Evolutionary conservation across 148 eudicot genomes (phyloP).

Genomic region (Amaranthus palmeri): DNA sequence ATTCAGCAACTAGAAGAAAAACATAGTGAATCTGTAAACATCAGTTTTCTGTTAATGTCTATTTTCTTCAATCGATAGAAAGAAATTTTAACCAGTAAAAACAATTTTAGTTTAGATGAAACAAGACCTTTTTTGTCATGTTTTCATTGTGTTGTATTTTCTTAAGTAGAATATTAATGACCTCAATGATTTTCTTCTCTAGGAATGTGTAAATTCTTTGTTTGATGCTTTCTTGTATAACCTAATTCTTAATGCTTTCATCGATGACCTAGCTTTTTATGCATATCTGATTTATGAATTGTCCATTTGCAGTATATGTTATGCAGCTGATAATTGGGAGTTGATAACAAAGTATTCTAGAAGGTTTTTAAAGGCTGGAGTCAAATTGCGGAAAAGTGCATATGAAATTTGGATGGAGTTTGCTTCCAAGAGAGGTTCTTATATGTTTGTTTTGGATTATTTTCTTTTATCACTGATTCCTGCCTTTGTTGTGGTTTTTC

Average conservation of each 20-base stretch:
- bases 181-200: neutral
- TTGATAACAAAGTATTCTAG: constrained; percentile 63
- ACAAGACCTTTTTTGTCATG: too few species aligned
- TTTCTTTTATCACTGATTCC: neutral
- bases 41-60: too few species aligned
- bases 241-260: neutral
- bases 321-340: constrained; percentile 58
- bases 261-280: neutral
- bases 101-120: too few species aligned
- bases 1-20: too few species aligned
- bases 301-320: constrained; percentile 70
- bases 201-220: neutral
- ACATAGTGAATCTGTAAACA: too few species aligned
- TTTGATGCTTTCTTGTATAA: neutral
- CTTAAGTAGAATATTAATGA: neutral
- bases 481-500: neutral
- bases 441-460: constrained; percentile 3
- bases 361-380: constrained; percentile 66
- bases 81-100: too few species aligned
- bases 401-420: constrained; percentile 80
- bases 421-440: constrained; percentile 69
- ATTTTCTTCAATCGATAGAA: too few species aligned
- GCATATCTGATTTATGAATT: neutral
- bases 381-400: constrained; percentile 62
- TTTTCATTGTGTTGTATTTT: too few species aligned